Percentiles rank a stretch among this genome's conserved stretches.
Conservation (phyloP, 2,329 filamentous ascomycete species). For the Neobulgaria alba region DNA sequence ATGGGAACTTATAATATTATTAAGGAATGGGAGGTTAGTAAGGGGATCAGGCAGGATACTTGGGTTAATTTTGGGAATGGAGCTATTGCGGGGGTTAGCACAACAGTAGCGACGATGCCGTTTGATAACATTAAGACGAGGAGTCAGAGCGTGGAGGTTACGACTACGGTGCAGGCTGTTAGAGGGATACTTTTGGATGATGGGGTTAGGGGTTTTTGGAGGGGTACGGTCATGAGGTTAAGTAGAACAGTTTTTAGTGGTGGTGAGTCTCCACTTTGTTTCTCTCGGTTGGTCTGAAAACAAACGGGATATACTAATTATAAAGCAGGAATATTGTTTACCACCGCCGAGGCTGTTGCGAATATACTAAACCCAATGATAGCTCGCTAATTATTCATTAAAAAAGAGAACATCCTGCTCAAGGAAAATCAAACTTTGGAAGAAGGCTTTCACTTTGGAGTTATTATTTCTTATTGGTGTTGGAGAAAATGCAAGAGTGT, state of each 20-base stretch:
- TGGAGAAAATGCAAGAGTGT: too few relatives aligned
- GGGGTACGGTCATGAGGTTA: slow-evolving; percentile 58
- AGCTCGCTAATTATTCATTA: too few relatives aligned
- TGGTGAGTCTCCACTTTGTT: slow-evolving; percentile 30
- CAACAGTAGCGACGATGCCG: slow-evolving; percentile 50
- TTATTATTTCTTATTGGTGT: too few relatives aligned
- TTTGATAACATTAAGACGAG: slow-evolving; percentile 58
- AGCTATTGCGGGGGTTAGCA: slow-evolving; percentile 50
- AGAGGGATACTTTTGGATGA: slow-evolving; percentile 45
- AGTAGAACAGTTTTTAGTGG: slow-evolving; percentile 56
- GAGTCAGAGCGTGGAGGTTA: slow-evolving; percentile 49
- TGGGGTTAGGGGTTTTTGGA: slow-evolving; percentile 55
- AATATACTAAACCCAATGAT: slow-evolving; percentile 8
- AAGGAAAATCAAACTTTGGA: too few relatives aligned
- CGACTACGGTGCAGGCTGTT: slow-evolving; percentile 48
- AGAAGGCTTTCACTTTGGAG: too few relatives aligned
- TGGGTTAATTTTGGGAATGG: slow-evolving; percentile 53
- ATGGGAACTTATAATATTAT: slow-evolving; percentile 42
- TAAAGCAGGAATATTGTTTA: slow-evolving; percentile 10
- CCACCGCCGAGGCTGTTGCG: slow-evolving; percentile 9
- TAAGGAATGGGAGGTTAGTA: slow-evolving; percentile 21
- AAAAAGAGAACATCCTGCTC: too few relatives aligned
- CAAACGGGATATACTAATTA: too few relatives aligned
- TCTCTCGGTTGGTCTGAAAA: background rate
- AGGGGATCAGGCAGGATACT: slow-evolving; percentile 28